Percentiles rank a stretch among this genome's conserved stretches.
Conservation (phyloP, 2,329 filamentous ascomycete genomes). For the Trichophaea hybrida region DNA sequence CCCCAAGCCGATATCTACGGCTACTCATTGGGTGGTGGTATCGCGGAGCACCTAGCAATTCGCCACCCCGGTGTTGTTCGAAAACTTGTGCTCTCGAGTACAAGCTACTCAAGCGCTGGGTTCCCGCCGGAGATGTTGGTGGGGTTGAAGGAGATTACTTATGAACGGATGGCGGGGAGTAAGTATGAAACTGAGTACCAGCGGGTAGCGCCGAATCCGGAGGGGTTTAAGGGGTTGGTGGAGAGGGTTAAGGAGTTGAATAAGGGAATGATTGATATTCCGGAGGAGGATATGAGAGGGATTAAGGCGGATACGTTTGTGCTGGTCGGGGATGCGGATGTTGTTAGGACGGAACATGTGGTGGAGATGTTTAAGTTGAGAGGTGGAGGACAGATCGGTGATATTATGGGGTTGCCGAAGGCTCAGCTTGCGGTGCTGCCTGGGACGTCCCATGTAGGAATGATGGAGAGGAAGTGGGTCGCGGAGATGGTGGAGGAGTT, state of each 20-base stretch:
- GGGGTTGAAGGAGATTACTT: background rate
- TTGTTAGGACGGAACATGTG: background rate
- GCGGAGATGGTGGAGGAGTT: conserved; percentile 1
- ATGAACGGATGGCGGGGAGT: background rate
- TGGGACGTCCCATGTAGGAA: background rate
- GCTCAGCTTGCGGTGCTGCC: background rate
- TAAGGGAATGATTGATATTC: background rate
- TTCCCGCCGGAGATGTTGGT: background rate
- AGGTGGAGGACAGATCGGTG: background rate
- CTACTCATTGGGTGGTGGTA: background rate
- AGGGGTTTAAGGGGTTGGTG: background rate
- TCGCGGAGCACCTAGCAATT: background rate
- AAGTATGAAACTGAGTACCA: background rate
- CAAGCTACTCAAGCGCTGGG: background rate
- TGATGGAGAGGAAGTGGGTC: background rate
- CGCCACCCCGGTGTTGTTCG: background rate
- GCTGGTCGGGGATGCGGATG: background rate
- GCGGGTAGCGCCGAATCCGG: background rate
- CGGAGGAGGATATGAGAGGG: background rate
- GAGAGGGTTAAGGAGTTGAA: background rate
- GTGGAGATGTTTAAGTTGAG: background rate
- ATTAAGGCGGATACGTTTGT: background rate
- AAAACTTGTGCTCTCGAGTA: background rate
- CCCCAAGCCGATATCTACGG: background rate
- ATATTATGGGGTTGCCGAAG: background rate